Evolutionary conservation across 768 basidiomycete species (phyloP).

Genomic region (Sarcodon sp.): DNA sequence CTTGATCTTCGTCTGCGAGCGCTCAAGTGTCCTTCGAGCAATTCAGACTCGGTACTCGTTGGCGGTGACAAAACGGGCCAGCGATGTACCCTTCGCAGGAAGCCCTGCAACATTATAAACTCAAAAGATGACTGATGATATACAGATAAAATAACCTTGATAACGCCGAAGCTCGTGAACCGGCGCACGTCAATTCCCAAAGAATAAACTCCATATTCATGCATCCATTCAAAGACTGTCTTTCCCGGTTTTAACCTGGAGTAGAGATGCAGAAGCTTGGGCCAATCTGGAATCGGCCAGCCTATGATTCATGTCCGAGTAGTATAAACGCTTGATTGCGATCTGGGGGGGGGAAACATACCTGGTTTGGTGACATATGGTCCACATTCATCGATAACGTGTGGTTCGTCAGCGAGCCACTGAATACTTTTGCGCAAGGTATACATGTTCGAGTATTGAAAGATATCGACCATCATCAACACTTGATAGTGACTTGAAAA

Average conservation of each 20-base stretch:
- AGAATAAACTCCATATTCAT: constrained; percentile 51
- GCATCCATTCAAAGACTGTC: constrained; percentile 83
- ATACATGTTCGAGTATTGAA: constrained; percentile 98
- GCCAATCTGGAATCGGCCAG: constrained; percentile 67
- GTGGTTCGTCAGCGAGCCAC: constrained; percentile 74
- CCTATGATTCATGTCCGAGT: constrained; percentile 21
- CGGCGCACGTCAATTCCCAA: constrained; percentile 82
- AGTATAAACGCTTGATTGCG: constrained; percentile 1
- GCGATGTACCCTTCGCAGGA: constrained; percentile 86
- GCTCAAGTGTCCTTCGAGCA: no score
- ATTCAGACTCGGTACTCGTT: no score
- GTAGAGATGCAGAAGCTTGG: constrained; percentile 76
- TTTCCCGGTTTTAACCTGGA: constrained; percentile 75
- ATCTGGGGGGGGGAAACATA: constrained; percentile 12
- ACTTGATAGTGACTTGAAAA: constrained; percentile 80
- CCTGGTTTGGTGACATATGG: constrained; percentile 79
- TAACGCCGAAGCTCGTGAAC: constrained; percentile 95
- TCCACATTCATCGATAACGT: constrained; percentile 85
- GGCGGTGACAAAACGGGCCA: constrained; percentile 60
- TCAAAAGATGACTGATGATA: background rate
- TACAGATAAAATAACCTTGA: constrained; percentile 47
- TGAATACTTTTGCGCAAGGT: constrained; percentile 78
- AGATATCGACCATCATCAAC: constrained; percentile 93
- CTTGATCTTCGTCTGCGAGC: no score
- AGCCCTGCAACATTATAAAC: constrained; percentile 39